These are phyloP conservation scores for Ormosia semicastrata DNA, from an alignment of 306 rosid genomes.

Conservation along the genomic window DNA sequence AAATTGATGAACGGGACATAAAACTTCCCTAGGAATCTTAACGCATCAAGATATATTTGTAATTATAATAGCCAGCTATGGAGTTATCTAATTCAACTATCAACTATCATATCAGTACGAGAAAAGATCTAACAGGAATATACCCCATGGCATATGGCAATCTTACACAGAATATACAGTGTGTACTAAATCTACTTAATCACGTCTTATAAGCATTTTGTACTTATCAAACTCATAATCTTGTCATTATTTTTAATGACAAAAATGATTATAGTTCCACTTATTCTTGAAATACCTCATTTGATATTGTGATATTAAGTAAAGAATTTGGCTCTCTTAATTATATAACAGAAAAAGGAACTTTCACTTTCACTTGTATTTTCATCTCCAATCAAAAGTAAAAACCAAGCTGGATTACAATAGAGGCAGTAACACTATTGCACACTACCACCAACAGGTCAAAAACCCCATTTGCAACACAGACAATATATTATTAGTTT, in stretches of 20 bases:
- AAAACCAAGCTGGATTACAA: too few species aligned
- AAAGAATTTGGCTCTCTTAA: background rate
- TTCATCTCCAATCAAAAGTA: too few species aligned
- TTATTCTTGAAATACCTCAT: background rate
- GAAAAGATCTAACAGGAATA: constrained; percentile 23
- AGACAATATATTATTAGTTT: too few species aligned
- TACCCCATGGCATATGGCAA: constrained; percentile 7
- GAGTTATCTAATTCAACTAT: background rate
- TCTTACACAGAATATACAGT: constrained; percentile 3
- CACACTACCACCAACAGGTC: too few species aligned
- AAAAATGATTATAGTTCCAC: background rate
- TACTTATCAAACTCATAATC: background rate
- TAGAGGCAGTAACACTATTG: too few species aligned
- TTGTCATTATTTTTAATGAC: background rate
- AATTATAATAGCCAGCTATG: background rate
- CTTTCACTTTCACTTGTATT: too few species aligned
- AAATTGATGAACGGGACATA: background rate
- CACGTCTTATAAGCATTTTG: constrained; percentile 25
- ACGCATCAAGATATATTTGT: background rate
- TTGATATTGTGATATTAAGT: background rate
- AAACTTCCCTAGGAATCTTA: background rate
- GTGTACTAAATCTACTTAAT: background rate
- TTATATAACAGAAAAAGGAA: too few species aligned
- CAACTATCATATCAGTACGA: background rate
- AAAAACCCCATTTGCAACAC: too few species aligned